Percentiles rank a stretch among this genome's conserved stretches.
These are phyloP conservation scores for Colletotrichum sp. DNA, from an alignment of 2,329 filamentous ascomycete species.

Conservation along the genomic window DNA sequence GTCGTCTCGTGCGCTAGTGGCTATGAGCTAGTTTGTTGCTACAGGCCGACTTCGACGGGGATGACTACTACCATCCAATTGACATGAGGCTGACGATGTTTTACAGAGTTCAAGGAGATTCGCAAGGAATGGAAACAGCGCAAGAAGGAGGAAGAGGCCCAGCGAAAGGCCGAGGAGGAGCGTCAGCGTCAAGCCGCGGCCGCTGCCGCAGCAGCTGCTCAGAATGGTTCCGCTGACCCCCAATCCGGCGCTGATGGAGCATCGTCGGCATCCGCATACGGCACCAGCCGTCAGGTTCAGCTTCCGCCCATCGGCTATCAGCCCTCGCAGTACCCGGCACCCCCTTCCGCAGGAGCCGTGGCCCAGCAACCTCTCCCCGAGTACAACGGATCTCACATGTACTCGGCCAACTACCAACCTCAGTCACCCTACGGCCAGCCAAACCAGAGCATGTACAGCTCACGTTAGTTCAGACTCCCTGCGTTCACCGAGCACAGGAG, in stretches of 20 bases:
- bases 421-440: conserved; percentile 64
- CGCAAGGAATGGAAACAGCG: conserved; percentile 99
- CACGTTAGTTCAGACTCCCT: conserved; percentile 48
- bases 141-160: conserved; percentile 97
- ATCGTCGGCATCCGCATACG: conserved; percentile 61
- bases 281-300: conserved; percentile 64
- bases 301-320: conserved; percentile 80
- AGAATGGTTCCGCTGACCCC: conserved; percentile 54
- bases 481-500: background rate
- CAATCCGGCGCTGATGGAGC: conserved; percentile 53
- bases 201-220: conserved; percentile 54
- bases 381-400: conserved; percentile 60
- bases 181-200: conserved; percentile 62
- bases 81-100: conserved; percentile 24
- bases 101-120: conserved; percentile 95
- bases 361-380: conserved; percentile 57
- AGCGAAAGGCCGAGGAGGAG: conserved; percentile 90
- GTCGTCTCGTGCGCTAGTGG: background rate
- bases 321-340: conserved; percentile 69
- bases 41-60: background rate
- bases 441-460: conserved; percentile 64
- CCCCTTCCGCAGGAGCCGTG: conserved; percentile 56
- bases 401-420: conserved; percentile 58
- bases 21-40: background rate
- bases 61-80: background rate